Evolutionary conservation across 805 yeast species (phyloP).

Genomic region (Hanseniaspora jakobsenii): DNA sequence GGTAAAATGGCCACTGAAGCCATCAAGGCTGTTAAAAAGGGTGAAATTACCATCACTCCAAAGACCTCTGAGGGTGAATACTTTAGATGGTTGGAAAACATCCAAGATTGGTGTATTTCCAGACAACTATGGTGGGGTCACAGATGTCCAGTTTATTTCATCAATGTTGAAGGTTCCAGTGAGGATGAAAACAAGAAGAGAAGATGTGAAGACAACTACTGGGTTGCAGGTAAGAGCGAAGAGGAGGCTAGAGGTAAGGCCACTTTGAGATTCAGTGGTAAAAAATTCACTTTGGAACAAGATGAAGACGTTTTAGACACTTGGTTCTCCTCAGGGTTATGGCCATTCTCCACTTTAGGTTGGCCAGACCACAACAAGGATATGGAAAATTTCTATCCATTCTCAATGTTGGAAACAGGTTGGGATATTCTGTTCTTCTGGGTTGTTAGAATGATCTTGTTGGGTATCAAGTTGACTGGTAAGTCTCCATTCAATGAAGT

Average conservation of each 20-base stretch:
- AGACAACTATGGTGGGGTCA: conserved; percentile 96
- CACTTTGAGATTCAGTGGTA: conserved; percentile 52
- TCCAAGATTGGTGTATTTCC: conserved; percentile 99
- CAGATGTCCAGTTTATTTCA: conserved; percentile 91
- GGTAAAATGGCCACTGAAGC: conserved; percentile 79
- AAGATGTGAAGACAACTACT: conserved; percentile 51
- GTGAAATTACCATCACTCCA: conserved; percentile 72
- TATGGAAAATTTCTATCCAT: conserved; percentile 68
- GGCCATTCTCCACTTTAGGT: conserved; percentile 95
- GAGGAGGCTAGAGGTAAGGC: conserved; percentile 86
- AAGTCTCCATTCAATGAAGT: conserved; percentile 89
- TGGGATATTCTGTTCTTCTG: conserved; percentile 99
- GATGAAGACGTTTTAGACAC: conserved; percentile 98
- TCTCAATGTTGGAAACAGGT: conserved; percentile 93
- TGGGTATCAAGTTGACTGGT: conserved; percentile 84
- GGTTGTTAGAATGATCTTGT: conserved; percentile 92
- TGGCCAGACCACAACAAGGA: conserved; percentile 82
- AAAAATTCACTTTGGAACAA: conserved; percentile 67
- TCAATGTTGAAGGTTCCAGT: conserved; percentile 58
- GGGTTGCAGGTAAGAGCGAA: conserved; percentile 80
- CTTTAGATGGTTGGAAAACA: conserved; percentile 88
- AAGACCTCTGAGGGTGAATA: conserved; percentile 85
- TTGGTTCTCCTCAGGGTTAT: conserved; percentile 95
- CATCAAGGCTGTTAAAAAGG: conserved; percentile 69
- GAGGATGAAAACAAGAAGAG: conserved; percentile 37